Base-by-base conservation (phyloP, 768 basidiomycete species). In the Mycena leptocephala region DNA sequence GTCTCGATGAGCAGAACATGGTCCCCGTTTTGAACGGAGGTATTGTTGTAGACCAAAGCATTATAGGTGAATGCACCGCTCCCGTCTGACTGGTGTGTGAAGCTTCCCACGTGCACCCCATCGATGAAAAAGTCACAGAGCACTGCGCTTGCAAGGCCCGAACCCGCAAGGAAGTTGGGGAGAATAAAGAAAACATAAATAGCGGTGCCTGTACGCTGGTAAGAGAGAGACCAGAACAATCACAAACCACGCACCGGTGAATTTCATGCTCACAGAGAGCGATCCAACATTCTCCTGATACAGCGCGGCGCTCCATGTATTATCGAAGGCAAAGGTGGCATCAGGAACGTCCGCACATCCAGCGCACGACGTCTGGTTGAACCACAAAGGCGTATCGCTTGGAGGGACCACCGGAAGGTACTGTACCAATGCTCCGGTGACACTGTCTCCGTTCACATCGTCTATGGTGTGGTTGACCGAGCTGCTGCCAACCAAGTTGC, bases 401-500 rank as follows among this genome's bases (percentile, higher is more conserved):
- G 64, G 46, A 32, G 75, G 70, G 39, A 72, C 65, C 30, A 16
- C 20, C 1, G 80, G 80, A 28, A 71, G 68, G 28, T 78, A 80
- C 30, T 74, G 65, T 10, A 77, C 72, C n/a, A 58, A 20, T 2
- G 16, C 69, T 0, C 76, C 74, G n/a, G 77, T 80, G 35, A 64
- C 69, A 32, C 55, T 72, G 59, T 81, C 80, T 3, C 79, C 80
- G 58, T n/a, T 18, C 8, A 64, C 37, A 46, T 81, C 80, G 48
- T 81, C 80, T 59, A 81, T 80, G 32, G 80, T 81, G 62, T 74
- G 75, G 48, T 81, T 81, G 58, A 74, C 64, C 5, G 41, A 20
- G 22, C 55, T 26, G 33, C 59, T 43, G 46, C 30, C 10, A 64
- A 69, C 64, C 22, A 63, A 51, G 22, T 37, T 22, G 20, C 26